Conservation (phyloP, 352 stramenopile species). For the Pythium aquatile region DNA sequence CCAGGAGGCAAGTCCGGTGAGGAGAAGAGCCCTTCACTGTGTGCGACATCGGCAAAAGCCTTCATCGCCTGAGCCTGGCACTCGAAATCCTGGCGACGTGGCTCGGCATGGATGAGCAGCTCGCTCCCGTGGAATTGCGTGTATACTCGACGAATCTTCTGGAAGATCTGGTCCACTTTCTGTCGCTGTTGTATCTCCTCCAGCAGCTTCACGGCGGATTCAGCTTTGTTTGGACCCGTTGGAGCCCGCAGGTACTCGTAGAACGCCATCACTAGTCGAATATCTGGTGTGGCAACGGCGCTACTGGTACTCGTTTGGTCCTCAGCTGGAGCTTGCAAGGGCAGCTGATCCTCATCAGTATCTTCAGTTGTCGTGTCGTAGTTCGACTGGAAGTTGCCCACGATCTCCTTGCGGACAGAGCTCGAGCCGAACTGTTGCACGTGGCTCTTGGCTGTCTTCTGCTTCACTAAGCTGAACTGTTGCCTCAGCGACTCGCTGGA, state of each 20-base stretch:
- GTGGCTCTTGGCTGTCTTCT: constrained; percentile 79
- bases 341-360: background rate
- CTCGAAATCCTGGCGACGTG: background rate
- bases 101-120: constrained; percentile 28
- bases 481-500: constrained; percentile 73
- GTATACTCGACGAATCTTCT: background rate
- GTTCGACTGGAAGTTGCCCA: constrained; percentile 84
- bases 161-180: constrained; percentile 31
- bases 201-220: constrained; percentile 36
- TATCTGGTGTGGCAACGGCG: constrained; percentile 57
- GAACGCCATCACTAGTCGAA: constrained; percentile 71
- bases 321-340: constrained; percentile 11
- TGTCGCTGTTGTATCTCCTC: constrained; percentile 43
- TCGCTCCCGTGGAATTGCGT: background rate
- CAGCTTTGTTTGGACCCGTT: constrained; percentile 28
- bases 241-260: constrained; percentile 67
- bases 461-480: constrained; percentile 75
- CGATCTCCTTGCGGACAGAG: constrained; percentile 62
- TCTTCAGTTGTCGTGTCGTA: constrained; percentile 44
- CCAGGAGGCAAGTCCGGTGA: constrained; percentile 29
- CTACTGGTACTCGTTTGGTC: background rate
- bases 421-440: constrained; percentile 66
- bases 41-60: constrained; percentile 10
- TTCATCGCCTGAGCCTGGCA: constrained; percentile 24
- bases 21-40: background rate